phyloP scores from a whole-genome alignment of 805 yeast genomes.

The Kluyveromyces starmeri region DNA sequence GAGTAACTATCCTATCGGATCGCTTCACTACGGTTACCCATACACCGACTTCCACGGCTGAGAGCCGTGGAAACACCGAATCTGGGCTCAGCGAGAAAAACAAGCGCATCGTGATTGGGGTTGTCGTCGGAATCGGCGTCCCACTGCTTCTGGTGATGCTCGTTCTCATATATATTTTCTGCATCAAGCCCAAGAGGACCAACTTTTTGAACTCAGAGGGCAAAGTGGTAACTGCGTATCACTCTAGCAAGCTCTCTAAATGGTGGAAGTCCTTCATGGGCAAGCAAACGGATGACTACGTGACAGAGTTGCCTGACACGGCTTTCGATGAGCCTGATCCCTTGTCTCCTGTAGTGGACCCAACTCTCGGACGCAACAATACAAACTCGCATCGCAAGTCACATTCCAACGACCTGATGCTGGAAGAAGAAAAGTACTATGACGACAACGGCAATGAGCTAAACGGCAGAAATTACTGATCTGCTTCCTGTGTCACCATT shows the following conservation, averaged over 20 bases:
- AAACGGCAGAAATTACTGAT: conserved; percentile 17
- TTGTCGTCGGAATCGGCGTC: conserved; percentile 63
- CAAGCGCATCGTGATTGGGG: conserved; percentile 53
- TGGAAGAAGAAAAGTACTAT: conserved; percentile 18
- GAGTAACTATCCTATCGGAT: conserved; percentile 28
- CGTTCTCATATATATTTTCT: conserved; percentile 22
- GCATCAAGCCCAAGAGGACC: conserved; percentile 24
- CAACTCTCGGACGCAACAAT: conserved; percentile 6
- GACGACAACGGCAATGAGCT: conserved; percentile 19
- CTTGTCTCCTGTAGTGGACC: not conserved
- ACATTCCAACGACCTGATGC: conserved; percentile 15
- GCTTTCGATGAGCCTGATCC: conserved; percentile 8
- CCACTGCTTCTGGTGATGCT: conserved; percentile 35
- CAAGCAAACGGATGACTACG: conserved; percentile 19
- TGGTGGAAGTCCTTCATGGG: conserved; percentile 27
- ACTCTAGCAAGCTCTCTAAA: conserved; percentile 23
- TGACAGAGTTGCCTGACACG: conserved; percentile 20
- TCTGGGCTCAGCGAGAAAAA: conserved; percentile 41
- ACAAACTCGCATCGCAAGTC: conserved; percentile 7
- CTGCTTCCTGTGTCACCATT: too few relatives aligned
- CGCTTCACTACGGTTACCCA: conserved; percentile 26
- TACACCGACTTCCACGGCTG: conserved; percentile 10
- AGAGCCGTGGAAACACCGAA: conserved; percentile 15
- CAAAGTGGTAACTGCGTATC: conserved; percentile 29
- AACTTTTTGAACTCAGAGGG: conserved; percentile 32